Percentiles rank a stretch among this genome's conserved stretches.
These are phyloP conservation scores for Cryptococcus floricola DNA, from an alignment of 1,284 basidiomycete genomes.

Conservation along the genomic window DNA sequence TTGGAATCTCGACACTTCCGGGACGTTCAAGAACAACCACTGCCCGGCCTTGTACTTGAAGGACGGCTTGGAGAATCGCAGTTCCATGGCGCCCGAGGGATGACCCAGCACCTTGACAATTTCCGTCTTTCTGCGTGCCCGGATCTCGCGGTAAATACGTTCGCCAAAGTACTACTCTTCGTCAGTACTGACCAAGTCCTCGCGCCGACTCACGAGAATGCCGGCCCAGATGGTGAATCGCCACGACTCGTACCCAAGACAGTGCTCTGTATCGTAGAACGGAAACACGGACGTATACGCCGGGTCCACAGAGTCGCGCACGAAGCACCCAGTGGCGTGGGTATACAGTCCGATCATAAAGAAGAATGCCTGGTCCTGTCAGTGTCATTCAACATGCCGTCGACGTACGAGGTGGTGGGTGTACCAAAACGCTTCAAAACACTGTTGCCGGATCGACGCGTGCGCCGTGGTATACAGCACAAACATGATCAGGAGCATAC, in stretches of 20 bases:
- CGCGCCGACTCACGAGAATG: conserved; percentile 52
- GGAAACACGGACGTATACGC: conserved; percentile 66
- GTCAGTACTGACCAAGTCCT: background rate
- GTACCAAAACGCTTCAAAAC: conserved; percentile 83
- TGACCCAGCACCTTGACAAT: conserved; percentile 58
- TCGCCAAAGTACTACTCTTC: conserved; percentile 65
- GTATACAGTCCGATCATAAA: conserved; percentile 78
- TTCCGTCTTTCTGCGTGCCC: conserved; percentile 67
- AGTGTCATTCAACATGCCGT: background rate
- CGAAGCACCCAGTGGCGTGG: conserved; percentile 88
- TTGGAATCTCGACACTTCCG: conserved; percentile 73
- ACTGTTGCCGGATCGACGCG: conserved; percentile 73
- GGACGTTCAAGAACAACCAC: conserved; percentile 84
- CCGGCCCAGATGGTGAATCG: conserved; percentile 81
- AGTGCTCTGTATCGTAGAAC: conserved; percentile 74
- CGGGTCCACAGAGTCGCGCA: conserved; percentile 69
- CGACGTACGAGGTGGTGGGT: conserved; percentile 22
- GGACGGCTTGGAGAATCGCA: conserved; percentile 79
- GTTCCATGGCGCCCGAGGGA: conserved; percentile 71
- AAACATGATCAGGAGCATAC: conserved; percentile 73
- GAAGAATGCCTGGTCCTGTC: conserved; percentile 61
- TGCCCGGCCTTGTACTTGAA: conserved; percentile 85
- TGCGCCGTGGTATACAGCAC: conserved; percentile 69
- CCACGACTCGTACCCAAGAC: conserved; percentile 82
- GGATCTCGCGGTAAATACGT: conserved; percentile 70